phyloP scores from a whole-genome alignment of 2,329 filamentous ascomycete genomes.

The Bipolaris oryzae region DNA sequence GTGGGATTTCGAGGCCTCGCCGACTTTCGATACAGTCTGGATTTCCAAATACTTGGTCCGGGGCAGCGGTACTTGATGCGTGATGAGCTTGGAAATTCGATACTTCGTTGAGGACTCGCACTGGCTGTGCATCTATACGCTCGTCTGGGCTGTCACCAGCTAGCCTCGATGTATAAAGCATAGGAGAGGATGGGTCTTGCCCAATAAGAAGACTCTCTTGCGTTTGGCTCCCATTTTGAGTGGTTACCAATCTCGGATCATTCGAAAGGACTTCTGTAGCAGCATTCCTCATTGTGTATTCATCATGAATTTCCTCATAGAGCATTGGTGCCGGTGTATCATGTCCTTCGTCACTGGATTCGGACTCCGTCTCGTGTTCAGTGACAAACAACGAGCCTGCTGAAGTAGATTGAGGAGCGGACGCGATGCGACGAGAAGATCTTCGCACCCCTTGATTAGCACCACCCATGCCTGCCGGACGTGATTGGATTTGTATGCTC shows the following conservation, averaged over 20 bases:
- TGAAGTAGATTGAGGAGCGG: slow-evolving; percentile 1
- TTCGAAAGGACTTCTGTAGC: too few species aligned
- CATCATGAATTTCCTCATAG: too few species aligned
- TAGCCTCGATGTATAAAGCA: neutral
- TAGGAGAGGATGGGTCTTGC: neutral
- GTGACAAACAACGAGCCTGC: slow-evolving; percentile 1
- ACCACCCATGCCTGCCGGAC: neutral
- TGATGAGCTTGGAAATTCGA: neutral
- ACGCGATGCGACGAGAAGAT: slow-evolving; percentile 1
- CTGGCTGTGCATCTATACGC: neutral
- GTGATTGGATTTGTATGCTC: neutral
- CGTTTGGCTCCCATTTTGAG: too few species aligned
- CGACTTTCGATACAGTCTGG: neutral
- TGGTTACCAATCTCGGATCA: too few species aligned
- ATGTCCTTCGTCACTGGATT: neutral
- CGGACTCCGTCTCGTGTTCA: slow-evolving; percentile 1
- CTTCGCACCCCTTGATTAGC: slow-evolving; percentile 4
- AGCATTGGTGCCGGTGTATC: neutral
- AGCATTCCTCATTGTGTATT: too few species aligned
- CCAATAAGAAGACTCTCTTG: neutral
- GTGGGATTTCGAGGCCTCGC: neutral
- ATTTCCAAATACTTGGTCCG: neutral
- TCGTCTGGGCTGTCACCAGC: neutral
- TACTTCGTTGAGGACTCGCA: neutral
- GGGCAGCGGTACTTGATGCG: neutral